A percentile compares a stretch with the other conserved stretches of the same genome.
Evolutionary conservation across 768 basidiomycete species (phyloP).

Genomic region (Kwoniella sp.): DNA sequence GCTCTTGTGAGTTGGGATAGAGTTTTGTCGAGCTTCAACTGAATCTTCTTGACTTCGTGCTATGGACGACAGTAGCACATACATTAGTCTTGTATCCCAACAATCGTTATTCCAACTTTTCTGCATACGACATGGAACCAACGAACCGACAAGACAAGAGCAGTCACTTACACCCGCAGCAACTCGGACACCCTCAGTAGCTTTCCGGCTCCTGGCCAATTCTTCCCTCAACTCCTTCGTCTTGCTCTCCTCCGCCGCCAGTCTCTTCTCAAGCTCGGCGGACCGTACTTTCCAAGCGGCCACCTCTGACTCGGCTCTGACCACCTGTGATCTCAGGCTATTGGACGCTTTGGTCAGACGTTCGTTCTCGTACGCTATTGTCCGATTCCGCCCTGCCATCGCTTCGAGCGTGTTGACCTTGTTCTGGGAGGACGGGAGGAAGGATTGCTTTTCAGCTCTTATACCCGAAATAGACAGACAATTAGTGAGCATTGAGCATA

Average conservation of each 20-base stretch:
- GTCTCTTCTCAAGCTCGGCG: slow-evolving; percentile 32
- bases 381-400: slow-evolving; percentile 36
- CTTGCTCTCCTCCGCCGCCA: slow-evolving; percentile 27
- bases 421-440: slow-evolving; percentile 22
- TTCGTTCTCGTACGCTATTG: slow-evolving; percentile 45
- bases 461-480: not conserved
- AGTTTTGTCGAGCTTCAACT: slow-evolving; percentile 46
- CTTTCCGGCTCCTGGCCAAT: slow-evolving; percentile 41
- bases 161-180: slow-evolving; percentile 37
- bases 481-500: too few relatives aligned
- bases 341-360: slow-evolving; percentile 25
- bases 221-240: slow-evolving; percentile 45
- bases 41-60: slow-evolving; percentile 48
- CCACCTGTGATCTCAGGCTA: slow-evolving; percentile 6
- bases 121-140: not conserved
- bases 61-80: slow-evolving; percentile 5
- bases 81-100: slow-evolving; percentile 15
- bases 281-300: slow-evolving; percentile 37
- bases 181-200: slow-evolving; percentile 41
- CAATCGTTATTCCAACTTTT: not conserved
- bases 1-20: slow-evolving; percentile 36
- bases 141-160: not conserved
- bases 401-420: slow-evolving; percentile 41
- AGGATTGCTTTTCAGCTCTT: too few relatives aligned
- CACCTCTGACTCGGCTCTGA: slow-evolving; percentile 30